phyloP scores from a whole-genome alignment of 2,329 filamentous ascomycete genomes.

The Fusarium zealandicum region DNA sequence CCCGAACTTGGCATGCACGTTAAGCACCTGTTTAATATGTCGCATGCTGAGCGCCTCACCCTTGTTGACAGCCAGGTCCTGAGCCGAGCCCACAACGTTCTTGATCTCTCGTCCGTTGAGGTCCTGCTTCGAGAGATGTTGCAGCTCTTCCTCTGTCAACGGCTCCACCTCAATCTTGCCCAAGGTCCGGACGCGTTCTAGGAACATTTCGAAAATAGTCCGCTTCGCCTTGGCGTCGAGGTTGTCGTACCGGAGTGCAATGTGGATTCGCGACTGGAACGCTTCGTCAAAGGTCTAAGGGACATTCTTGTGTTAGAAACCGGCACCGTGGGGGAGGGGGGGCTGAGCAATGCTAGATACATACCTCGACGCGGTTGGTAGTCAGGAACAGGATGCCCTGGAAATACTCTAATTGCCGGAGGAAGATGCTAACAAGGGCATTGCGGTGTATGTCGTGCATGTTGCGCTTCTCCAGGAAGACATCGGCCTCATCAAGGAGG shows the following conservation, averaged over 20 bases:
- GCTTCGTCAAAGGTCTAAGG: constrained; percentile 82
- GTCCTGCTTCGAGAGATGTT: constrained; percentile 70
- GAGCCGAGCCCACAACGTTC: constrained; percentile 83
- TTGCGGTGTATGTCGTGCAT: constrained; percentile 87
- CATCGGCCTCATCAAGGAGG: constrained; percentile 84
- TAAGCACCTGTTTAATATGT: constrained; percentile 83
- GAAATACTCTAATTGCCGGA: constrained; percentile 88
- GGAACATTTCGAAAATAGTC: constrained; percentile 84
- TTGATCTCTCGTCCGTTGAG: constrained; percentile 78
- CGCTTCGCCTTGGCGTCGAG: constrained; percentile 76
- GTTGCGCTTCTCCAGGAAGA: constrained; percentile 83
- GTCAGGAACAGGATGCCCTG: constrained; percentile 90
- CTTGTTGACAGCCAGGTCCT: constrained; percentile 82
- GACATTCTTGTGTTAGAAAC: constrained; percentile 7
- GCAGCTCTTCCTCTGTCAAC: constrained; percentile 73
- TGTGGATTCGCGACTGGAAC: constrained; percentile 87
- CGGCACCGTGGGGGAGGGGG: background rate
- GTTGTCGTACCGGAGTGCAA: constrained; percentile 81
- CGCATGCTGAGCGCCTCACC: constrained; percentile 74
- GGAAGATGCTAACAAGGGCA: constrained; percentile 84
- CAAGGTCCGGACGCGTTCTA: constrained; percentile 73
- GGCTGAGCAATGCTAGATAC: constrained; percentile 17
- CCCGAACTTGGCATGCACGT: constrained; percentile 83
- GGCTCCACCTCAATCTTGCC: constrained; percentile 66
- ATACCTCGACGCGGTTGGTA: constrained; percentile 79